phyloP scores from a whole-genome alignment of 2,329 filamentous ascomycete genomes.

The Neofusicoccum sp. region DNA sequence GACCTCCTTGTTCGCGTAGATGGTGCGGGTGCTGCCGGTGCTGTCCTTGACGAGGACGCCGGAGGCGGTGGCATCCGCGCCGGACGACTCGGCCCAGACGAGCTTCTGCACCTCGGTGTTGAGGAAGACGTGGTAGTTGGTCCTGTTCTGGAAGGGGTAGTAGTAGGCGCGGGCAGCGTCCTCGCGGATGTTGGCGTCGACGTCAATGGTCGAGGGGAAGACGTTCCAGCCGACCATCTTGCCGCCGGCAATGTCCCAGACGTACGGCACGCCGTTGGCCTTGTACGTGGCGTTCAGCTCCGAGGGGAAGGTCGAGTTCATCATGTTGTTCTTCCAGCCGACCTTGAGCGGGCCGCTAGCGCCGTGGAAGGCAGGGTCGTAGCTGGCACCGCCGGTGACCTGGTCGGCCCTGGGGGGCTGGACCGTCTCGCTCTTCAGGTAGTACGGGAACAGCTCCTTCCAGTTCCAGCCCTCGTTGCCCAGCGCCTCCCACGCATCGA shows the following conservation, averaged over 20 bases:
- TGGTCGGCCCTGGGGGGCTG: conserved; percentile 27
- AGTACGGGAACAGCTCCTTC: conserved; percentile 34
- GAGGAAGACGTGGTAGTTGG: conserved; percentile 48
- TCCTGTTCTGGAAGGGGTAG: conserved; percentile 41
- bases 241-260: conserved; percentile 47
- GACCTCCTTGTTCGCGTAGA: conserved; percentile 33
- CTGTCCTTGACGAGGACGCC: conserved; percentile 33
- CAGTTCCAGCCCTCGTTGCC: conserved; percentile 40
- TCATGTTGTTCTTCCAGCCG: conserved; percentile 33
- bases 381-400: conserved; percentile 30
- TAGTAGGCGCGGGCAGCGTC: conserved; percentile 55
- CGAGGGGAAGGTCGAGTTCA: conserved; percentile 29
- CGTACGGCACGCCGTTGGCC: conserved; percentile 41
- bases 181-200: conserved; percentile 41
- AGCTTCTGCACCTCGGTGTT: conserved; percentile 48
- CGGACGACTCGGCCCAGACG: conserved; percentile 34
- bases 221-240: conserved; percentile 47
- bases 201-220: conserved; percentile 48
- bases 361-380: conserved; percentile 29
- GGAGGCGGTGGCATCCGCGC: conserved; percentile 24
- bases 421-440: conserved; percentile 33
- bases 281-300: conserved; percentile 42
- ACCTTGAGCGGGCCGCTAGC: conserved; percentile 31
- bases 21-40: conserved; percentile 24
- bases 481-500: conserved; percentile 37